A percentile compares a stretch with the other conserved stretches of the same genome.
These are phyloP conservation scores for Fraxinus americana DNA, from an alignment of 257 asterid species.

Conservation along the genomic window DNA sequence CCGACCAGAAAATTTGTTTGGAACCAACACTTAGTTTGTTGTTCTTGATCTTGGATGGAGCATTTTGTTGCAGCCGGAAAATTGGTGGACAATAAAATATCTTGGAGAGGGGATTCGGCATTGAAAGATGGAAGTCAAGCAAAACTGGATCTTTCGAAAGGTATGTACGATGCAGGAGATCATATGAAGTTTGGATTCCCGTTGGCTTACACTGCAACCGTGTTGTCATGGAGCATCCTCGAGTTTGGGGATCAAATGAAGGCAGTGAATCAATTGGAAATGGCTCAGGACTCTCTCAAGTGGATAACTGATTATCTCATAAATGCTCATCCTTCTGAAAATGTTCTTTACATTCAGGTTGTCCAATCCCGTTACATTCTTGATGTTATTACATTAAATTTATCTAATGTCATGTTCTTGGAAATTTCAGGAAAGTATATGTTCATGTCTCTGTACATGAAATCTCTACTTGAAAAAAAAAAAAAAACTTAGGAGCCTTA, in stretches of 20 bases:
- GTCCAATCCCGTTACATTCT: not conserved
- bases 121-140: slow-evolving; percentile 69
- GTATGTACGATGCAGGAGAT: slow-evolving; percentile 94
- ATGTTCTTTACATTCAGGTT: slow-evolving; percentile 86
- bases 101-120: slow-evolving; percentile 88
- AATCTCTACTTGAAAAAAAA: too few relatives aligned
- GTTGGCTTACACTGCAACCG: slow-evolving; percentile 89
- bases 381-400: not conserved
- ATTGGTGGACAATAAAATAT: slow-evolving; percentile 55
- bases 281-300: slow-evolving; percentile 65
- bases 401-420: not conserved
- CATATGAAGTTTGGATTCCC: slow-evolving; percentile 85
- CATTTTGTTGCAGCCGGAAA: slow-evolving; percentile 71
- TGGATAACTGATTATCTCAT: slow-evolving; percentile 89
- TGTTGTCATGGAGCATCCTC: slow-evolving; percentile 86
- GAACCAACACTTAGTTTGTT: not conserved
- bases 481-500: not conserved
- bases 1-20: not conserved
- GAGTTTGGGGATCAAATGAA: slow-evolving; percentile 83
- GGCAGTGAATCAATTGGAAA: slow-evolving; percentile 50
- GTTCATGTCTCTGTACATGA: not conserved
- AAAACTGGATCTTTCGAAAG: slow-evolving; percentile 78
- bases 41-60: not conserved
- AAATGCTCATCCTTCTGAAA: slow-evolving; percentile 66
- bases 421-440: not conserved